A percentile compares a stretch with the other conserved stretches of the same genome.
Evolutionary conservation across 495 filamentous ascomycete species (phyloP).

Genomic region (Evansstolkia leycettana): DNA sequence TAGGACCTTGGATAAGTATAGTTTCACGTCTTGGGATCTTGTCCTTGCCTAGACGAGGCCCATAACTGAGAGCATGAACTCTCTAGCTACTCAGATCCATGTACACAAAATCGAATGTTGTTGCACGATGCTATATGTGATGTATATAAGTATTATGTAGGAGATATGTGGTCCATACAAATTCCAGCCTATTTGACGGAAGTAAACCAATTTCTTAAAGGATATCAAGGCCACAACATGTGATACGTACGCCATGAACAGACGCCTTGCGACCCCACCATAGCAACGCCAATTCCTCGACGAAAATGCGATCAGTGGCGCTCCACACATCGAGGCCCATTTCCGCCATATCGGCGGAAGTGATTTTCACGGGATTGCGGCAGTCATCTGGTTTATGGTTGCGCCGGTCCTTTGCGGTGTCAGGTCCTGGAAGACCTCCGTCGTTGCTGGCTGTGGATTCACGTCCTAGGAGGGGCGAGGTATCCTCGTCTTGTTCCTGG

Average conservation of each 20-base stretch:
- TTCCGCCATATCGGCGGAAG: slow-evolving; percentile 55
- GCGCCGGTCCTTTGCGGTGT: not conserved
- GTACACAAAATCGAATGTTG: too few relatives aligned
- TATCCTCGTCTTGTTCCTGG: slow-evolving; percentile 12
- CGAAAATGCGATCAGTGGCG: slow-evolving; percentile 59
- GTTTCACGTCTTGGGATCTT: too few relatives aligned
- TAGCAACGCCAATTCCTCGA: slow-evolving; percentile 48
- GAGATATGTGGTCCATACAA: too few relatives aligned
- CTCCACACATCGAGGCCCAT: slow-evolving; percentile 90
- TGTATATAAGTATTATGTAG: too few relatives aligned
- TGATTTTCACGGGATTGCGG: slow-evolving; percentile 41
- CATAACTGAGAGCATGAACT: too few relatives aligned
- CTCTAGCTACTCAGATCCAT: too few relatives aligned
- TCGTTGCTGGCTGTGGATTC: not conserved
- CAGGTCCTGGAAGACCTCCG: not conserved
- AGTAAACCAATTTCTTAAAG: slow-evolving; percentile 34
- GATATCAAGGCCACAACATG: slow-evolving; percentile 72
- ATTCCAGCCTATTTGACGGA: not conserved
- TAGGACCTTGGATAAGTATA: too few relatives aligned
- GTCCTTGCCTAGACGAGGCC: too few relatives aligned
- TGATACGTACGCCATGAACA: slow-evolving; percentile 59
- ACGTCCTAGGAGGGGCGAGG: slow-evolving; percentile 15
- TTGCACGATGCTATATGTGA: not conserved
- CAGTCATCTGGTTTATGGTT: too few relatives aligned
- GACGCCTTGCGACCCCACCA: slow-evolving; percentile 63